phyloP scores from a whole-genome alignment of 1,284 basidiomycete genomes.

The Singerocomus inundabilis region DNA sequence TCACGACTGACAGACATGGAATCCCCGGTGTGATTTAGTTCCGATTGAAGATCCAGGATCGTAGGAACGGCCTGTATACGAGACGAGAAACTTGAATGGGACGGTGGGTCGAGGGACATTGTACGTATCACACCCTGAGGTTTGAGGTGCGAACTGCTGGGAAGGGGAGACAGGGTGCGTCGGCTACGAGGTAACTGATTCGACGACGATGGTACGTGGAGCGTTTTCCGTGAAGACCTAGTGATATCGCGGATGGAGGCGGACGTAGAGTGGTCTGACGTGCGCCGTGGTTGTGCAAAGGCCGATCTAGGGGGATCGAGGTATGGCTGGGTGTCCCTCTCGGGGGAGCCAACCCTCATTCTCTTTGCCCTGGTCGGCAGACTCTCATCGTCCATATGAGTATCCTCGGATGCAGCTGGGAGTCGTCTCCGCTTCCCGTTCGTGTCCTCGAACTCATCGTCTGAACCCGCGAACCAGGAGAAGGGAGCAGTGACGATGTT shows the following conservation, averaged over 20 bases:
- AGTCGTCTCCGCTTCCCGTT: constrained; percentile 52
- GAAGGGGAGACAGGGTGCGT: constrained; percentile 41
- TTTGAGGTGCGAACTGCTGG: constrained; percentile 27
- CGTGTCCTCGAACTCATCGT: constrained; percentile 44
- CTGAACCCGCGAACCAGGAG: constrained; percentile 52
- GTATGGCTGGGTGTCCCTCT: constrained; percentile 39
- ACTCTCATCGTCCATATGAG: constrained; percentile 29
- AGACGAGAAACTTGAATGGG: constrained; percentile 27
- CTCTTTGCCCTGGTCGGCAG: constrained; percentile 45
- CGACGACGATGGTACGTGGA: constrained; percentile 31
- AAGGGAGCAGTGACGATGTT: constrained; percentile 64
- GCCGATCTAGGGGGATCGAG: constrained; percentile 54
- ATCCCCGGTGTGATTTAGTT: constrained; percentile 36
- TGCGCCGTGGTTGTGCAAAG: constrained; percentile 37
- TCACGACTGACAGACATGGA: constrained; percentile 37
- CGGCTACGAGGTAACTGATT: constrained; percentile 34
- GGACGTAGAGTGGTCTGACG: constrained; percentile 5
- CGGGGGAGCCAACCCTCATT: constrained; percentile 52
- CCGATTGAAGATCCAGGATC: constrained; percentile 39
- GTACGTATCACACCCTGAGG: constrained; percentile 45
- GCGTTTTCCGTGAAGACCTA: constrained; percentile 29
- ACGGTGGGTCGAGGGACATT: constrained; percentile 63
- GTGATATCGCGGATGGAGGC: constrained; percentile 14
- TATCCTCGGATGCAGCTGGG: constrained; percentile 33
- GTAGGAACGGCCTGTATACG: constrained; percentile 20